Conservation (phyloP, 331 rosid genomes). For the Ulmus americana region DNA sequence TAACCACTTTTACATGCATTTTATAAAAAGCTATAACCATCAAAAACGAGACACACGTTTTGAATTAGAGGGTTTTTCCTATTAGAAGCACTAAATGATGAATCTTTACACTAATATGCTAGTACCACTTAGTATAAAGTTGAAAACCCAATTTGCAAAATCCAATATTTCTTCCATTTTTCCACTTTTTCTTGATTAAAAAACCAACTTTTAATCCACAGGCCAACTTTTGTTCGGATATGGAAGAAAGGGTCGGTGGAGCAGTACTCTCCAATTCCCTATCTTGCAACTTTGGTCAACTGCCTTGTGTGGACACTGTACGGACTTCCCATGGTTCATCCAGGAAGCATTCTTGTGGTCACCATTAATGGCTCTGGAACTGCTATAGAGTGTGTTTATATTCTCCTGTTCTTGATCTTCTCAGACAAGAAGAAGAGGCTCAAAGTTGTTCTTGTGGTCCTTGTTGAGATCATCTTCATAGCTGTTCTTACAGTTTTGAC, state of each 20-base stretch:
- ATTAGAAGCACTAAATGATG: background rate
- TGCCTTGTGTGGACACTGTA: constrained; percentile 83
- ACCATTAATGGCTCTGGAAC: constrained; percentile 68
- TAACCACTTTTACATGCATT: background rate
- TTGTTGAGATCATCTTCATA: constrained; percentile 42
- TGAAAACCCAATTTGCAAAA: background rate
- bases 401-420: constrained; percentile 56
- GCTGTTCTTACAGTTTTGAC: constrained; percentile 30
- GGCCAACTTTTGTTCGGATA: constrained; percentile 66
- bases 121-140: background rate
- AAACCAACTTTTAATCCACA: constrained; percentile 10
- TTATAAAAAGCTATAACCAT: background rate
- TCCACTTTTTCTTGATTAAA: background rate
- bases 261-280: constrained; percentile 69
- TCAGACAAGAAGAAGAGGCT: constrained; percentile 47
- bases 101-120: background rate
- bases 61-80: background rate
- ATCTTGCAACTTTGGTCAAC: constrained; percentile 65
- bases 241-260: constrained; percentile 72
- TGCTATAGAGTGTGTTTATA: constrained; percentile 45
- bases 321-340: constrained; percentile 72
- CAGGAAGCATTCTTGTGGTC: constrained; percentile 48
- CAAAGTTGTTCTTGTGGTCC: constrained; percentile 31
- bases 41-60: background rate
- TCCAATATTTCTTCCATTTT: background rate